Conservation (phyloP, 192 early-diverging fungal species). For the Dimargaris cristalligena region DNA sequence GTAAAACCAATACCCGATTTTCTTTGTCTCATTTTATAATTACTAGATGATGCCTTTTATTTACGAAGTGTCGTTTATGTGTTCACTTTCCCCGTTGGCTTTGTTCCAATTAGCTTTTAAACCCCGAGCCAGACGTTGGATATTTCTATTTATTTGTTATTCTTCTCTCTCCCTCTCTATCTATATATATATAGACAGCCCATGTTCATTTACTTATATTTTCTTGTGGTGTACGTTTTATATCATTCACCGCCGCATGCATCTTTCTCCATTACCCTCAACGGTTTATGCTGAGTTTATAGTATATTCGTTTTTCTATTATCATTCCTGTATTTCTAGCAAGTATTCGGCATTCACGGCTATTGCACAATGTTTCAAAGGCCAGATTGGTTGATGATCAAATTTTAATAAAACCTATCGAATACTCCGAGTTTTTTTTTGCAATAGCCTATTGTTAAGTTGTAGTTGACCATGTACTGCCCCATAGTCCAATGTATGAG, state of each 20-base stretch:
- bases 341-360: neutral
- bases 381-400: neutral
- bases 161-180: neutral
- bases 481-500: neutral
- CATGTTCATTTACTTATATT: too few relatives aligned
- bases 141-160: neutral
- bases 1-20: neutral
- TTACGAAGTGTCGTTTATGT: neutral
- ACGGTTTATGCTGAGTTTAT: neutral
- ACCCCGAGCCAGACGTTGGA: neutral
- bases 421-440: neutral
- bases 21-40: neutral
- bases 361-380: neutral
- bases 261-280: neutral
- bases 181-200: too few relatives aligned
- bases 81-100: neutral
- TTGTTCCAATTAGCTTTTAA: neutral
- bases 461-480: neutral
- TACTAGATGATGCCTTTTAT: neutral
- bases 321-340: neutral
- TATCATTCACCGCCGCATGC: too few relatives aligned
- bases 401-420: neutral
- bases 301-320: neutral
- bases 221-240: too few relatives aligned
- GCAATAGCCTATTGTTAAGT: neutral